Conservation (phyloP, 2,329 filamentous ascomycete species). For the Drechmeria coniospora region DNA sequence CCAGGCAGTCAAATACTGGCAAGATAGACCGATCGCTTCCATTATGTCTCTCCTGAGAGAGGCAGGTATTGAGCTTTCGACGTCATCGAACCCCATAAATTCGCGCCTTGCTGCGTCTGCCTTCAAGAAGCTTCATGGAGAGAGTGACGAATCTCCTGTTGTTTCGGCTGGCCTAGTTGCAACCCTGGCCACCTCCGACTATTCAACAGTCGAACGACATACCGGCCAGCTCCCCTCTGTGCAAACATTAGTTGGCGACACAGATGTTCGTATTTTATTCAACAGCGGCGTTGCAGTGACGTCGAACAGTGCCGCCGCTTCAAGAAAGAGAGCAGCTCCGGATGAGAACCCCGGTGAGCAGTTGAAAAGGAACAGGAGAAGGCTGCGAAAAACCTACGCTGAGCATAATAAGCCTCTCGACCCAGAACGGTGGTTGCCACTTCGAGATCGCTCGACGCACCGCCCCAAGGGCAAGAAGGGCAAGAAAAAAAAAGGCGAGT, state of each 20-base stretch:
- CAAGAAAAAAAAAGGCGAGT: conserved; percentile 62
- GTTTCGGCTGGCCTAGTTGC: conserved; percentile 77
- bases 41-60: conserved; percentile 58
- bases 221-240: conserved; percentile 44
- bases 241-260: conserved; percentile 40
- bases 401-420: conserved; percentile 69
- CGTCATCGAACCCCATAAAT: conserved; percentile 55
- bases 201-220: conserved; percentile 37
- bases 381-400: conserved; percentile 59
- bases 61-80: conserved; percentile 68
- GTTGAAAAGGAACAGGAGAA: conserved; percentile 37
- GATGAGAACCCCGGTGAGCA: conserved; percentile 21
- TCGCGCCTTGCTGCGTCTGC: conserved; percentile 58
- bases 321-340: conserved; percentile 34
- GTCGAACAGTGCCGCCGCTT: conserved; percentile 16
- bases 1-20: conserved; percentile 73
- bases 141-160: conserved; percentile 50
- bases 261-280: conserved; percentile 49
- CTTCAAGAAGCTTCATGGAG: conserved; percentile 55
- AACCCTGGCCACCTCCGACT: conserved; percentile 51
- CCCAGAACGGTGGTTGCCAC: conserved; percentile 82
- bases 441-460: conserved; percentile 79
- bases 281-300: conserved; percentile 43
- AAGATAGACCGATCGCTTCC: conserved; percentile 30
- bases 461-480: conserved; percentile 84